Percentiles rank a stretch among this genome's conserved stretches.
Conservation (phyloP, 306 rosid genomes). For the Begonia masoniana region DNA sequence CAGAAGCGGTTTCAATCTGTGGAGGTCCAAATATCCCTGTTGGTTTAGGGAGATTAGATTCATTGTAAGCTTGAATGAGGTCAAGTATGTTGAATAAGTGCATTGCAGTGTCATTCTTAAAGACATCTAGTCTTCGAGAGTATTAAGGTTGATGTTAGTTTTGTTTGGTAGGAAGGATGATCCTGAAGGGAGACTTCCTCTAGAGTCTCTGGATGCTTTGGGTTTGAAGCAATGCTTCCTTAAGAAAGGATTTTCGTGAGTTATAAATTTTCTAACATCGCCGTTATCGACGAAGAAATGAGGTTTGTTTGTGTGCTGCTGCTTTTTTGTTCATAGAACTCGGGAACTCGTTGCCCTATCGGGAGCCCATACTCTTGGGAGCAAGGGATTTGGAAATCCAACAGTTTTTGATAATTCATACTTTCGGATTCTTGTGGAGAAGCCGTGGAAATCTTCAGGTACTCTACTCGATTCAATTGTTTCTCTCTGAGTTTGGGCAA, state of each 20-base stretch:
- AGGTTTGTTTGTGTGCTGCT: neutral
- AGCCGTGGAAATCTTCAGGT: conserved; percentile 69
- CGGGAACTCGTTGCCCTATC: conserved; percentile 85
- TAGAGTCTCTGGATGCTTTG: conserved; percentile 67
- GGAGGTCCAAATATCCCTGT: conserved; percentile 84
- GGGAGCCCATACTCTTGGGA: conserved; percentile 94
- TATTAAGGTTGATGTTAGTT: no score
- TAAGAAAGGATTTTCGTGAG: conserved; percentile 83
- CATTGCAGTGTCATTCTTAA: no score
- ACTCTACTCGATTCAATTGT: conserved; percentile 2
- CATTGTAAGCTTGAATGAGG: conserved; percentile 33
- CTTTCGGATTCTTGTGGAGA: conserved; percentile 74
- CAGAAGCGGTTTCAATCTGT: conserved; percentile 84
- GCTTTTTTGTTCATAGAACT: conserved; percentile 42
- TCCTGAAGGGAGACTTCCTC: conserved; percentile 87
- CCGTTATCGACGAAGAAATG: neutral
- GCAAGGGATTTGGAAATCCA: conserved; percentile 86
- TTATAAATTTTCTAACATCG: conserved; percentile 7
- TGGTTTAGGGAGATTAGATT: conserved; percentile 66
- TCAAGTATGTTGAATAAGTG: no score
- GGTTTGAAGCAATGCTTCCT: conserved; percentile 63
- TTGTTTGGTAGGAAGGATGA: conserved; percentile 48
- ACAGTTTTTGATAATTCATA: conserved; percentile 74
- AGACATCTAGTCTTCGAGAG: no score
- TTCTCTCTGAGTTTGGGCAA: no score